phyloP scores from a whole-genome alignment of 768 basidiomycete species.

The Albatrellus ellisii region DNA sequence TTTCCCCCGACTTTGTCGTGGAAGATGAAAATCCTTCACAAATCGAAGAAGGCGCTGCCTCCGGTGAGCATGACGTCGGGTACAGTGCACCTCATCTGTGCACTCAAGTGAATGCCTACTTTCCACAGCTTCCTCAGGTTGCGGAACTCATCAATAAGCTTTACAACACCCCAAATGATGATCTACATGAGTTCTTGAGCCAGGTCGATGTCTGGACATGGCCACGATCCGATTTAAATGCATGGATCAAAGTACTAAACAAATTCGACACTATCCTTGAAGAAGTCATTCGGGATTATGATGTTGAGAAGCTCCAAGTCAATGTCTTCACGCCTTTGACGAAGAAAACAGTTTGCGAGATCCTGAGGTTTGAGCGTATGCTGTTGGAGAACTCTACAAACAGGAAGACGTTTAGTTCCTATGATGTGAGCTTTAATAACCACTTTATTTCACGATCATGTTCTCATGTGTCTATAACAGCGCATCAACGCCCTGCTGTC shows the following conservation, averaged over 20 bases:
- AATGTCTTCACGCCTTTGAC: conserved; percentile 63
- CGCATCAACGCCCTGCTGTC: conserved; percentile 81
- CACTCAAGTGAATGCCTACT: conserved; percentile 14
- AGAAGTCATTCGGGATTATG: conserved; percentile 70
- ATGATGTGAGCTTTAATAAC: conserved; percentile 63
- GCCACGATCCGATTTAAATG: conserved; percentile 92
- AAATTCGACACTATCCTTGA: conserved; percentile 87
- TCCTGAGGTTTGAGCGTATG: conserved; percentile 80
- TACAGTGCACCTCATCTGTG: conserved; percentile 4
- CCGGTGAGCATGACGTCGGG: conserved; percentile 39
- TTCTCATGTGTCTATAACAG: conserved; percentile 26
- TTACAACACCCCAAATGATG: conserved; percentile 49
- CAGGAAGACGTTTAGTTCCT: conserved; percentile 90
- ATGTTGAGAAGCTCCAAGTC: conserved; percentile 73
- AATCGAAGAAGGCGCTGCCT: conserved; percentile 68
- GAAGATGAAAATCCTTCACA: conserved; percentile 82
- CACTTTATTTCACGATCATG: not conserved
- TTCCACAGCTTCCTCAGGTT: conserved; percentile 59
- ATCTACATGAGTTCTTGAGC: conserved; percentile 54
- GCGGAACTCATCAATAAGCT: conserved; percentile 68
- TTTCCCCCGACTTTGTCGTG: conserved; percentile 31
- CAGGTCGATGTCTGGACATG: conserved; percentile 80
- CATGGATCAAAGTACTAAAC: conserved; percentile 94
- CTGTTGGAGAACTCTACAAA: conserved; percentile 97
- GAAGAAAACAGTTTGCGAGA: conserved; percentile 65